Evolutionary conservation across 176 grass and related monocot species (phyloP).

Genomic region (Musa schizocarpa): DNA sequence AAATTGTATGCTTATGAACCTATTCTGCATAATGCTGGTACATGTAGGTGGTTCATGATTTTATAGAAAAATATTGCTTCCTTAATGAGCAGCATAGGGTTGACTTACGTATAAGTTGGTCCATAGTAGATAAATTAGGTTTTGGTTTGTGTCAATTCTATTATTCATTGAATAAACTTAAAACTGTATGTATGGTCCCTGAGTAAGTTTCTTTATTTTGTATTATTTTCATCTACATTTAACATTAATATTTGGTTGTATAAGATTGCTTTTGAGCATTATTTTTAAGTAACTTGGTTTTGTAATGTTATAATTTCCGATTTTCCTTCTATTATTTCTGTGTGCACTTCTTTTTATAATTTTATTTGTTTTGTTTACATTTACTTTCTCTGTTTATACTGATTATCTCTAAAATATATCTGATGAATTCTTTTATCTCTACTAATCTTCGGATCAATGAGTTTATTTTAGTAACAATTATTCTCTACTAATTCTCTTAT

Average conservation of each 20-base stretch:
- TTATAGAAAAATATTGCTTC: too few relatives aligned
- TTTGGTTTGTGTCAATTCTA: not conserved
- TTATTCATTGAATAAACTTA: not conserved
- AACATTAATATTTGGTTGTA: not conserved
- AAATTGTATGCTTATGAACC: not conserved
- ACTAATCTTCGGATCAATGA: too few relatives aligned
- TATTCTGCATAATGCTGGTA: not conserved
- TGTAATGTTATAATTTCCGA: not conserved
- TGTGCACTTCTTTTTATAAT: not conserved
- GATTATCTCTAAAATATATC: not conserved
- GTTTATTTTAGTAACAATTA: too few relatives aligned
- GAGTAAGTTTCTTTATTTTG: not conserved
- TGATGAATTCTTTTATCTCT: not conserved
- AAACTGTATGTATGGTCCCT: not conserved
- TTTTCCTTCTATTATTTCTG: not conserved
- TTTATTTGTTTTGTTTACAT: not conserved
- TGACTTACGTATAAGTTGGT: too few relatives aligned
- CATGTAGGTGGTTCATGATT: not conserved
- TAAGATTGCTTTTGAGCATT: not conserved
- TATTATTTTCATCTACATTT: not conserved
- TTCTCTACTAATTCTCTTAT: too few relatives aligned
- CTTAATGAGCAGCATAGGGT: too few relatives aligned
- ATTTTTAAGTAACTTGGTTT: too few relatives aligned
- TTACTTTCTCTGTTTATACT: not conserved
- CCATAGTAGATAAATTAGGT: not conserved